These are phyloP conservation scores for Oenanthe javanica DNA, from an alignment of 140 eudicot genomes.

Conservation along the genomic window DNA sequence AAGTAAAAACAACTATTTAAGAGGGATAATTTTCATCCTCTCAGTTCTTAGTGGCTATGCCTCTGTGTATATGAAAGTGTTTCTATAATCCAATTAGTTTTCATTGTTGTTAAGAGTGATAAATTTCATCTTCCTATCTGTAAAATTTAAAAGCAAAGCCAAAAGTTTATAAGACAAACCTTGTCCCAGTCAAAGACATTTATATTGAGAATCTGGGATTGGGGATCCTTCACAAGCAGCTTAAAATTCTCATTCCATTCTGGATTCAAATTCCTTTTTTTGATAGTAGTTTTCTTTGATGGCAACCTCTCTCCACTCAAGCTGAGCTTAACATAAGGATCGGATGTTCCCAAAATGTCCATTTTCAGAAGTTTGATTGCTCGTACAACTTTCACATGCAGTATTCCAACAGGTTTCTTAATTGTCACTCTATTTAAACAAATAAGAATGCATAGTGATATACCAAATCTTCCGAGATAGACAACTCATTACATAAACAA, in stretches of 20 bases:
- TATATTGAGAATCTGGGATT: conserved; percentile 58
- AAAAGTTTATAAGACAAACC: conserved; percentile 28
- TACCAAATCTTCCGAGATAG: background rate
- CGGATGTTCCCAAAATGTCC: conserved; percentile 85
- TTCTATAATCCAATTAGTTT: background rate
- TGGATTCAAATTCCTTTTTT: conserved; percentile 77
- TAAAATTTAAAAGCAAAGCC: background rate
- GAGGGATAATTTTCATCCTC: background rate
- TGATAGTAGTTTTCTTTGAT: conserved; percentile 64
- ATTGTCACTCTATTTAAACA: conserved; percentile 33
- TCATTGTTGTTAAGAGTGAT: background rate
- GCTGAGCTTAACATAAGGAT: conserved; percentile 85
- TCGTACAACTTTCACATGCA: conserved; percentile 79
- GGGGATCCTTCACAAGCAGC: conserved; percentile 82
- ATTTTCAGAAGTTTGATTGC: conserved; percentile 81
- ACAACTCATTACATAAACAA: background rate
- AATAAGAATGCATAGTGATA: background rate
- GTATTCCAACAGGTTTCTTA: conserved; percentile 86
- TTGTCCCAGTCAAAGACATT: conserved; percentile 92
- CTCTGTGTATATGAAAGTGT: background rate
- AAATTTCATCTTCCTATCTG: background rate
- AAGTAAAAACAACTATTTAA: background rate
- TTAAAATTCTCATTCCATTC: conserved; percentile 88
- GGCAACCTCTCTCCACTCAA: conserved; percentile 69
- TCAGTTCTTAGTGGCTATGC: background rate